Base-by-base conservation (phyloP, 164 flowering plant species). In the Saururus chinensis region DNA sequence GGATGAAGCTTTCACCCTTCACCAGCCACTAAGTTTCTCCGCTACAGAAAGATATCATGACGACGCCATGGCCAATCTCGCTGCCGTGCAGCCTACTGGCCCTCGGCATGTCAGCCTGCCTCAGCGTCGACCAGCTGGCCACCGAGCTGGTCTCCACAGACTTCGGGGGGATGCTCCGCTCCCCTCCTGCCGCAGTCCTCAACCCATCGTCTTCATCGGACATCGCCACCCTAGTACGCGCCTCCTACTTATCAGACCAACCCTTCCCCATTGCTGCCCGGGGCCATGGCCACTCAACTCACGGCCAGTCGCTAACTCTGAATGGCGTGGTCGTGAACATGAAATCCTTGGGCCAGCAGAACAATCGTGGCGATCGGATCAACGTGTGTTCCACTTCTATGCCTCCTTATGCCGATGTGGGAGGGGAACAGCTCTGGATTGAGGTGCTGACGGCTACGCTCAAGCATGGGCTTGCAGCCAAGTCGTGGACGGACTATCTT, bases 401-500 rank as follows among this genome's bases (percentile, higher is more conserved):
- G n/a, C n/a, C n/a, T n/a, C n/a, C n/a, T n/a, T n/a, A n/a, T n/a
- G n/a, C n/a, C n/a, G n/a, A n/a, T 71, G 90, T 19, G 90, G 90
- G 97, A 51, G 59, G 87, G 2, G 92, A 75, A 56, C 75, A 80
- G 64, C 75, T 90, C 0, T 93, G 97, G 97, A 77, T 84, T 1
- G 86, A 93, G 65, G 90, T 89, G 30, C 67, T 89, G 67, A 40
- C 68, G 2, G 79, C 76, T 9, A 73, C 87, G 0, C 59, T 84
- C 3, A 66, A 76, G 57, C 78, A 79, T 56, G 97, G 96, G 16
- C 77, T 93, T 48, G 76, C 97, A 30, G 95, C 98, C 0, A 72
- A 68, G 22, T 81, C 96, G 2, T 92, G 93, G 96, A 89, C 98
- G 0, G 98, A 92, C 63, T 92, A 92, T 64, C 69, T 92, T 76